Percentiles rank a stretch among this genome's conserved stretches.
These are phyloP conservation scores for Desmodesmus armatus DNA, from an alignment of 139 green algal species.

Conservation along the genomic window DNA sequence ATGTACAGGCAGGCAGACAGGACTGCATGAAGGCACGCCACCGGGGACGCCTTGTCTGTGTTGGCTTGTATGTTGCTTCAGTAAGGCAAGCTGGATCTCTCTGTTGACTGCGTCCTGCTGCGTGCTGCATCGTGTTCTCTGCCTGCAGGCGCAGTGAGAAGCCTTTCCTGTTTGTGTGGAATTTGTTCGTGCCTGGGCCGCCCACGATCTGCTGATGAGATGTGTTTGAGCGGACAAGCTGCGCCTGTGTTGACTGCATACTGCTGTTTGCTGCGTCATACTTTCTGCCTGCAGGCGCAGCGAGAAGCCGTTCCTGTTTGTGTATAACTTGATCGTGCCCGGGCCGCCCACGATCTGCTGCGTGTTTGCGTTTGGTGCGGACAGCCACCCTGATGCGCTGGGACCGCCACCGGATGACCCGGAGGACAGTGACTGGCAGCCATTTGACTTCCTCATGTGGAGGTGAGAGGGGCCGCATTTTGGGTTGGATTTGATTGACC, in stretches of 20 bases:
- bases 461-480: too few relatives aligned
- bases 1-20: too few relatives aligned
- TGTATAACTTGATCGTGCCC: conserved; percentile 47
- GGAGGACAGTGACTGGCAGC: conserved; percentile 56
- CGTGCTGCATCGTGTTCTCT: neutral
- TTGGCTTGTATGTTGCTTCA: neutral
- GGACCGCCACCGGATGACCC: conserved; percentile 14
- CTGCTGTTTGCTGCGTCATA: neutral
- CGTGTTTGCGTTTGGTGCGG: conserved; percentile 38
- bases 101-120: neutral
- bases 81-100: neutral
- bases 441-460: conserved; percentile 60
- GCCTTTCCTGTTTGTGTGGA: conserved; percentile 43
- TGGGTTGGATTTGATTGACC: too few relatives aligned
- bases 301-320: conserved; percentile 35
- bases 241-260: neutral
- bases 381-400: conserved; percentile 25
- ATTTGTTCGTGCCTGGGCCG: conserved; percentile 41
- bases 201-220: conserved; percentile 43
- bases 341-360: conserved; percentile 46
- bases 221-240: too few relatives aligned
- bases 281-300: conserved; percentile 7
- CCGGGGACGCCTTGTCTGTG: too few relatives aligned
- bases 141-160: neutral
- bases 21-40: too few relatives aligned